Evolutionary conservation across 345 rosid species (phyloP), one percentile per base, ranked within the genome.

Genomic region (Chamaenerion angustifolium): DNA sequence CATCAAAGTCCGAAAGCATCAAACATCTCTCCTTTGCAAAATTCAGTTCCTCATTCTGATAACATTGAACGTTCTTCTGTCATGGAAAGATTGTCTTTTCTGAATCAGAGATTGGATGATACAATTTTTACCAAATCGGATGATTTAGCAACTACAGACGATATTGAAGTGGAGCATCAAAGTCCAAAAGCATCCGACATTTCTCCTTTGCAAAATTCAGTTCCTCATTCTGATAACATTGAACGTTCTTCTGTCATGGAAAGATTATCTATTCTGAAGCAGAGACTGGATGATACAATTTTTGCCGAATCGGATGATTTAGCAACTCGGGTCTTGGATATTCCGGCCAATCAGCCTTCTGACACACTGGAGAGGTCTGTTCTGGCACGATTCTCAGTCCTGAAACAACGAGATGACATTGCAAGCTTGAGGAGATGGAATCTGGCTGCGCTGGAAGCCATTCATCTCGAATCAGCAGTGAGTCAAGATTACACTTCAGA

Each of bases 381-480:
- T n/a, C 4, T 50, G 10, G 35, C 54, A 3, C 14, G 54, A 14
- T 8, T 14, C 12, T 50, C 43, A 11, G 14, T 31, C 42, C 12
- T 35, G 11, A 50, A 50, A 9, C 42, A 31, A 42, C 54, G 21
- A 18, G 54, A 50, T 17, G 59, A 45, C 37, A 8, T 31, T 5
- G 37, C 7, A 31, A 31, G 37, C 37, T 31, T 7, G 37, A 31
- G 6, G 37, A 31, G 8, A 4, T 31, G 37, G 75, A 68, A 61
- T 58, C 42, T 13, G 62, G 58, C 53, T 63, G 45, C 37, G 21
- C 43, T 41, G 15, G 45, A 43, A 62, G 51, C 25, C 25, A 44
- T 0, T 44, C 55, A 35, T 18, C 54, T 21, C 59, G 37, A 35
- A 37, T 35, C 23, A 15, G 57, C 55, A 48, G 37, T 13, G 42